Conservation (phyloP, 768 basidiomycete genomes). For the Nidularia pulvinata region DNA sequence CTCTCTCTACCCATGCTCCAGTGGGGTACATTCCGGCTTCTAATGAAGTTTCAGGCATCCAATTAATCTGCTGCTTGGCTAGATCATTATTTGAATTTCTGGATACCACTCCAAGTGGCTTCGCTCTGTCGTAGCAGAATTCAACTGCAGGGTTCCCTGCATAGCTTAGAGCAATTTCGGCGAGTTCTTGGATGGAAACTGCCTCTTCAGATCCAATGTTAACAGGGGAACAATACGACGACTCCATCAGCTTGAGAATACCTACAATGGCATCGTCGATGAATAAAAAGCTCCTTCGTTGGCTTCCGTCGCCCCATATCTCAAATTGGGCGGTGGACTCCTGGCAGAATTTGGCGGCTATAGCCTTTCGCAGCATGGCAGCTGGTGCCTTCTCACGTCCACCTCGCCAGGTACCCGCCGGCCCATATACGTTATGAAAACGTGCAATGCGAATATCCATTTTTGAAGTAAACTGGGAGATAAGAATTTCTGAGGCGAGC, state of each 20-base stretch:
- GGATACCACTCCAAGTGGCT: conserved; percentile 45
- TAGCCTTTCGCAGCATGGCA: conserved; percentile 53
- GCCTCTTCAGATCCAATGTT: conserved; percentile 53
- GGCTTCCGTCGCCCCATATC: conserved; percentile 57
- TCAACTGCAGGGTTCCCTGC: conserved; percentile 18
- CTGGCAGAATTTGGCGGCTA: conserved; percentile 23
- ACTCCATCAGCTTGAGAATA: conserved; percentile 38
- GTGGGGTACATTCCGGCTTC: conserved; percentile 48
- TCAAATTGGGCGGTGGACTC: conserved; percentile 27
- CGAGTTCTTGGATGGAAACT: conserved; percentile 40
- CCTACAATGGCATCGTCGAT: conserved; percentile 57
- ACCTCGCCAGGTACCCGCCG: conserved; percentile 47
- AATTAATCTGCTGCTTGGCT: conserved; percentile 25
- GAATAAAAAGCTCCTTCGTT: conserved; percentile 55
- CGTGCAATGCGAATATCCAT: conserved; percentile 46
- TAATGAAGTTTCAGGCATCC: conserved; percentile 39
- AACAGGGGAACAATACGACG: conserved; percentile 28
- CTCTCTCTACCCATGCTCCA: conserved; percentile 41
- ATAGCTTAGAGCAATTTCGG: conserved; percentile 30
- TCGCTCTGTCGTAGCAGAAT: conserved; percentile 21
- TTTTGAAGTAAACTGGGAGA: conserved; percentile 23
- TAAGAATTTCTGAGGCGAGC: conserved; percentile 44
- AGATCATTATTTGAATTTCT: conserved; percentile 52
- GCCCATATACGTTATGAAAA: conserved; percentile 62
- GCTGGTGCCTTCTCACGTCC: conserved; percentile 63